Conservation (phyloP, 2,329 filamentous ascomycete genomes). For the Aspergillus bombycis region DNA sequence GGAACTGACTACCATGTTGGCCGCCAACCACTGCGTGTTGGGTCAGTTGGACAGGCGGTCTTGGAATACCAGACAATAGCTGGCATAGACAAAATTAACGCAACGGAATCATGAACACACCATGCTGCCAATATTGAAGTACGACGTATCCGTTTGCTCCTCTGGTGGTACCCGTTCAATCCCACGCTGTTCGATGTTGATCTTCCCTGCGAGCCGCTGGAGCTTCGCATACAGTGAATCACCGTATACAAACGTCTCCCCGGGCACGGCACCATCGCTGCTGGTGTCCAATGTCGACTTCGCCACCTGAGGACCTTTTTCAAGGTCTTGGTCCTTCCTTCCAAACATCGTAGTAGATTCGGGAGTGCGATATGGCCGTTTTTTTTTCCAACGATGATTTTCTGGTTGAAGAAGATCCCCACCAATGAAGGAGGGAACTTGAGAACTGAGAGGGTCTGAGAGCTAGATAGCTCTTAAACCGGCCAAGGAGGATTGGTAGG, state of each 20-base stretch:
- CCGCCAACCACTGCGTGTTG: conserved; percentile 67
- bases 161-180: conserved; percentile 74
- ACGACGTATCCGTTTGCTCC: conserved; percentile 67
- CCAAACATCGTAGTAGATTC: conserved; percentile 25
- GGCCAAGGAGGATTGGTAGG: conserved; percentile 18
- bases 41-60: conserved; percentile 28
- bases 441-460: conserved; percentile 14
- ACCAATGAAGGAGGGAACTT: conserved; percentile 21
- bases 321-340: conserved; percentile 31
- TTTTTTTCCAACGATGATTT: conserved; percentile 13
- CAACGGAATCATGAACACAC: conserved; percentile 49
- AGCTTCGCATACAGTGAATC: conserved; percentile 59
- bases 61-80: conserved; percentile 13
- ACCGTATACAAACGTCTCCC: conserved; percentile 62
- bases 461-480: conserved; percentile 26
- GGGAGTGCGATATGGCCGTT: conserved; percentile 16
- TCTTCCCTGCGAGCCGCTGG: conserved; percentile 65
- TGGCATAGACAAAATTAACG: conserved; percentile 12
- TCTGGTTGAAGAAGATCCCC: conserved; percentile 7
- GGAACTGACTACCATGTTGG: conserved; percentile 76
- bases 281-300: conserved; percentile 36
- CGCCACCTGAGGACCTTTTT: conserved; percentile 36
- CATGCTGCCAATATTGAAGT: conserved; percentile 72
- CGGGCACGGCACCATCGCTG: conserved; percentile 55
- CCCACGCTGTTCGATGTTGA: conserved; percentile 73